Conservation (phyloP, 768 basidiomycete genomes). For the Tremella mesenterica region DNA sequence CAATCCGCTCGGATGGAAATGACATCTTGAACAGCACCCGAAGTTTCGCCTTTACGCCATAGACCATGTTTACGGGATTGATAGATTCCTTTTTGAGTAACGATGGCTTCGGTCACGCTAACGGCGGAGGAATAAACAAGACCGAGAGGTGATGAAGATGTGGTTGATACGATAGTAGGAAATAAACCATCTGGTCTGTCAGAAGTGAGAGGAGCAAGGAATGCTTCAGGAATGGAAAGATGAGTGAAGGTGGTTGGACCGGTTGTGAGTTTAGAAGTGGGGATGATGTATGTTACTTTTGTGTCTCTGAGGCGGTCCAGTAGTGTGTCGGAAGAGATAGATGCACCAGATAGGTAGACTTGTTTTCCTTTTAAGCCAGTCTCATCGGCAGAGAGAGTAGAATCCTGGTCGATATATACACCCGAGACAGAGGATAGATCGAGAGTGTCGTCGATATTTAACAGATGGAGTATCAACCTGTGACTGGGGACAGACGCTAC, state of each 20-base stretch:
- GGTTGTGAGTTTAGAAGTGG: slow-evolving; percentile 59
- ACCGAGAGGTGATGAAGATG: slow-evolving; percentile 53
- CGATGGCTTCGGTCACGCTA: slow-evolving; percentile 76
- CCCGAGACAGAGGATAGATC: slow-evolving; percentile 66
- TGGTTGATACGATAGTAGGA: slow-evolving; percentile 78
- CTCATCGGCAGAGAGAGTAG: slow-evolving; percentile 40
- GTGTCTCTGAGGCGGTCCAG: slow-evolving; percentile 50
- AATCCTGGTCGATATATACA: slow-evolving; percentile 52
- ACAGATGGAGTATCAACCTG: slow-evolving; percentile 63
- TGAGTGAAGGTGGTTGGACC: slow-evolving; percentile 53
- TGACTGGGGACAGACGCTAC: not conserved
- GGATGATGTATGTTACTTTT: slow-evolving; percentile 59
- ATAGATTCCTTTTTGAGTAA: slow-evolving; percentile 84
- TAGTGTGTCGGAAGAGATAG: slow-evolving; percentile 62
- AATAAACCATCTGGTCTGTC: slow-evolving; percentile 88
- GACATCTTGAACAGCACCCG: slow-evolving; percentile 84
- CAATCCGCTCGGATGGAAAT: slow-evolving; percentile 77
- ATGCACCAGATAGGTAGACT: slow-evolving; percentile 46
- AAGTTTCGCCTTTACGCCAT: slow-evolving; percentile 95
- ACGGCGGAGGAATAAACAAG: slow-evolving; percentile 88
- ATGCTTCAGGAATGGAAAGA: slow-evolving; percentile 71
- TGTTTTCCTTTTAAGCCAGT: slow-evolving; percentile 26
- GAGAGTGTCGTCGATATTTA: slow-evolving; percentile 61
- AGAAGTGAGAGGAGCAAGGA: slow-evolving; percentile 69
- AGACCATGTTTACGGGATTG: slow-evolving; percentile 92